Base-by-base conservation (phyloP, 2,329 filamentous ascomycete genomes). In the Sphaerulina vaccinii region DNA sequence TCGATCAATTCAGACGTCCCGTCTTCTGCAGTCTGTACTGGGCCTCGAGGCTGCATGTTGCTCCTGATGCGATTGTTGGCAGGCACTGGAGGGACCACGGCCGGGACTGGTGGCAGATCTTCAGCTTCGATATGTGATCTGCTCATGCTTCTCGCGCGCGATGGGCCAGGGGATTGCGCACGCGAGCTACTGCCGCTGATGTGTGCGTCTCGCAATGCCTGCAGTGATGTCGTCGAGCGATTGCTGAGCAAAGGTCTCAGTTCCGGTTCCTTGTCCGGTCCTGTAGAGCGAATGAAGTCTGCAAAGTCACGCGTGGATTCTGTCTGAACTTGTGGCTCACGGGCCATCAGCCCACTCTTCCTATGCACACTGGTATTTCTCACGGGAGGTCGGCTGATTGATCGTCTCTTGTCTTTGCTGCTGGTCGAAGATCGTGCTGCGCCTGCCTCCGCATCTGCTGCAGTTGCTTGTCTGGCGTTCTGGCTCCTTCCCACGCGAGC, bases 1-100 rank as follows among this genome's bases (percentile, higher is more conserved):
- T 97, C 91, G 59, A 96, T 96, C 52, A 99, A 75, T 55, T 96
- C 93, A 10, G 88, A 87, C 51, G 85, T 95, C 58, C 85, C 85
- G 43, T 84, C 79, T 13, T 83, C 79, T 36, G 79, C 77, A 55
- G 43, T 49, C 22, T 90, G 85, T 42, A 90, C 86, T 52, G 92
- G 63, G 22, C 47, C 56, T 44, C 65, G 58, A 11, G 66, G 57
- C 53, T 66, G 62, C 58, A 63, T 56, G 39, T 51, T 58, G 48
- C 52, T 44, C 44, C 53, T 60, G 29, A 56, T 55, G 42, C 49
- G 45, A 39, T 55, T 59, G 39, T 40, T 52, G 13, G 32, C 16
- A 13, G 64, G 60, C 36, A 66, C 53, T 4, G 56, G 49, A 1
- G 47, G 41, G 9, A 65, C 64, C 19, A 67, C 51, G 5, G 65